Evolutionary conservation across 108 stramenopile species (phyloP).

Genomic region (Parietichytrium sp.): DNA sequence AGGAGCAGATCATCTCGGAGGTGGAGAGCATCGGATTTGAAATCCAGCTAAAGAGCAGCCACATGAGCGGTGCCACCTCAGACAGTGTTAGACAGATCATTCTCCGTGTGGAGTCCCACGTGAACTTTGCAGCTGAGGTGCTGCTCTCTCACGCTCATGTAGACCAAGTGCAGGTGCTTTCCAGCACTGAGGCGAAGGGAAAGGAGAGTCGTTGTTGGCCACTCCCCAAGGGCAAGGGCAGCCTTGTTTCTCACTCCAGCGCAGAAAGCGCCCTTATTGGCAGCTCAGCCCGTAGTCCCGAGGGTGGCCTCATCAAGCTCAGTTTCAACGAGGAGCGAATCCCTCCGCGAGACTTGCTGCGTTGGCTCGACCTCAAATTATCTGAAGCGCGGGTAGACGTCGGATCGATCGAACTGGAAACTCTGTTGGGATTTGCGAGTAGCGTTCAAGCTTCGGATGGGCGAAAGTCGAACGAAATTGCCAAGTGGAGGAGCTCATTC

Average conservation of each 20-base stretch:
- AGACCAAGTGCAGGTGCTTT: neutral
- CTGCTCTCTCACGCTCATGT: neutral
- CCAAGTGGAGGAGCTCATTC: neutral
- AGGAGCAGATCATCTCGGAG: neutral
- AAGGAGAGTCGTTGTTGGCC: neutral
- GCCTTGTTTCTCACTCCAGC: neutral
- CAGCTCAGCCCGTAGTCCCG: neutral
- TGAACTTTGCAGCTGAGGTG: neutral
- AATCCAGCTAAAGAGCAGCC: neutral
- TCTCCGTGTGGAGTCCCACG: neutral
- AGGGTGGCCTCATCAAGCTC: neutral
- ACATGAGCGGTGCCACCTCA: too few relatives aligned
- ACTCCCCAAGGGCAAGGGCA: neutral
- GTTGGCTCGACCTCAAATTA: neutral
- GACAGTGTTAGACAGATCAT: too few relatives aligned
- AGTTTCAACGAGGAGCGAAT: neutral
- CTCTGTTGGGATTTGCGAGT: neutral
- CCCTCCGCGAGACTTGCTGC: neutral
- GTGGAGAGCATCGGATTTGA: slow-evolving; percentile 34
- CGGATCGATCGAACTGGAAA: neutral
- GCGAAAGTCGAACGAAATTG: neutral
- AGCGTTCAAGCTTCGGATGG: neutral
- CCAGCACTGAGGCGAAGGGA: neutral
- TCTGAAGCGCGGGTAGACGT: neutral
- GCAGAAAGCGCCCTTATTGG: neutral